Conservation (phyloP, 331 rosid species). For the Rosa hybrid region DNA sequence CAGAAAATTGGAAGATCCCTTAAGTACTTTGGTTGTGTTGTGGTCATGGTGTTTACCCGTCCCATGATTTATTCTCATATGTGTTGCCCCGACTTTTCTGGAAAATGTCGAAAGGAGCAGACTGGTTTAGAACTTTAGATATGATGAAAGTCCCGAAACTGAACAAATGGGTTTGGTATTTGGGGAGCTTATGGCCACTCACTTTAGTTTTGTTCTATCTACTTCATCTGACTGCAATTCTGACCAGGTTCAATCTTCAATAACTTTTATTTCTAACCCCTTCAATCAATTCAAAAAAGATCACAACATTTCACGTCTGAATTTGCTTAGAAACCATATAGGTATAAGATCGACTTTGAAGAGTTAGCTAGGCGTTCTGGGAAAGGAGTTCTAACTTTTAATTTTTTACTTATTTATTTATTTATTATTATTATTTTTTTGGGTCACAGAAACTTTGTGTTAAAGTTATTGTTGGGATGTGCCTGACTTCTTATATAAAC, state of each 20-base stretch:
- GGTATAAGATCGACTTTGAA: neutral
- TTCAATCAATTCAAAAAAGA: neutral
- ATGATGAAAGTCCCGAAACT: neutral
- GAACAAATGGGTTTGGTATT: neutral
- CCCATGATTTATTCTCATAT: too few relatives aligned
- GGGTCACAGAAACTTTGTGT: too few relatives aligned
- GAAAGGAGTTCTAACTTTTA: too few relatives aligned
- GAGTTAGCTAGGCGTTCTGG: neutral
- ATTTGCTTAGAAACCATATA: neutral
- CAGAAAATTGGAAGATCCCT: too few relatives aligned
- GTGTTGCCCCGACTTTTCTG: neutral
- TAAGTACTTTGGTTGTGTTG: too few relatives aligned
- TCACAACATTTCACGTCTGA: neutral
- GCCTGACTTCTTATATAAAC: too few relatives aligned
- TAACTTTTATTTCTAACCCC: neutral
- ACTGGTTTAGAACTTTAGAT: neutral
- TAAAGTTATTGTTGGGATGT: too few relatives aligned
- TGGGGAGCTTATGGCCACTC: neutral
- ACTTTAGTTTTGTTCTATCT: neutral
- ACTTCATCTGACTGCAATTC: slow-evolving; percentile 19
- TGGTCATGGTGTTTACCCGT: too few relatives aligned
- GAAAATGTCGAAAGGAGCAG: slow-evolving; percentile 10
- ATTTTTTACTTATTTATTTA: too few relatives aligned
- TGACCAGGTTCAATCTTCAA: slow-evolving; percentile 28
- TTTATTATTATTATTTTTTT: too few relatives aligned